Percentiles rank a stretch among this genome's conserved stretches.
Evolutionary conservation across 2,329 filamentous ascomycete species (phyloP).

Genomic region (Graphiopsis chlorocephala): DNA sequence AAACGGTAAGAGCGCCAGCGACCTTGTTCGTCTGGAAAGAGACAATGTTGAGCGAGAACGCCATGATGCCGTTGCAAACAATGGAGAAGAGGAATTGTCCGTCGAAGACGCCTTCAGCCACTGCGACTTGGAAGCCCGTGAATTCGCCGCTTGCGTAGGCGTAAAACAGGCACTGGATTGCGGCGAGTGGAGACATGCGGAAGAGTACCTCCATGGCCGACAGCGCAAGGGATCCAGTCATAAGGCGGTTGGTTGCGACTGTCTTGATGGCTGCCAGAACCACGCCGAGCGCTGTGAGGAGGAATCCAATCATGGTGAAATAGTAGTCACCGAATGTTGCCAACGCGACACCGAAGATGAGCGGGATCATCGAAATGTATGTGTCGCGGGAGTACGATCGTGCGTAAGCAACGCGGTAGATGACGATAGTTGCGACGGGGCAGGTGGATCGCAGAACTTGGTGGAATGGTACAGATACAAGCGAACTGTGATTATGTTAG

Average conservation of each 20-base stretch:
- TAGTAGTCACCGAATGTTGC: constrained; percentile 63
- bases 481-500: constrained; percentile 11
- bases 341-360: constrained; percentile 58
- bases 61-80: constrained; percentile 34
- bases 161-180: constrained; percentile 54
- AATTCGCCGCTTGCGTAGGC: constrained; percentile 54
- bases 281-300: constrained; percentile 37
- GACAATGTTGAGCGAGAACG: constrained; percentile 38
- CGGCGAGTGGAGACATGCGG: constrained; percentile 62
- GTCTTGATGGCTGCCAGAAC: constrained; percentile 50
- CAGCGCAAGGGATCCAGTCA: constrained; percentile 60
- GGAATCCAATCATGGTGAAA: constrained; percentile 54
- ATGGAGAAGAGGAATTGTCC: constrained; percentile 25
- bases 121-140: constrained; percentile 20
- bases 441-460: constrained; percentile 62
- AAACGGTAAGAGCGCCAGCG: constrained; percentile 37
- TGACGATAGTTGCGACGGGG: constrained; percentile 60
- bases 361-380: constrained; percentile 58
- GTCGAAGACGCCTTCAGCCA: constrained; percentile 27
- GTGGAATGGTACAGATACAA: constrained; percentile 63
- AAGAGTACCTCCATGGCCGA: constrained; percentile 59
- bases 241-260: constrained; percentile 61
- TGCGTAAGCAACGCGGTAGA: constrained; percentile 56
- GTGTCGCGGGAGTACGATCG: constrained; percentile 56
- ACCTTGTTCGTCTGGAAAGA: constrained; percentile 40